phyloP scores from a whole-genome alignment of 305 asterid species.

The Fraxinus nigra region DNA sequence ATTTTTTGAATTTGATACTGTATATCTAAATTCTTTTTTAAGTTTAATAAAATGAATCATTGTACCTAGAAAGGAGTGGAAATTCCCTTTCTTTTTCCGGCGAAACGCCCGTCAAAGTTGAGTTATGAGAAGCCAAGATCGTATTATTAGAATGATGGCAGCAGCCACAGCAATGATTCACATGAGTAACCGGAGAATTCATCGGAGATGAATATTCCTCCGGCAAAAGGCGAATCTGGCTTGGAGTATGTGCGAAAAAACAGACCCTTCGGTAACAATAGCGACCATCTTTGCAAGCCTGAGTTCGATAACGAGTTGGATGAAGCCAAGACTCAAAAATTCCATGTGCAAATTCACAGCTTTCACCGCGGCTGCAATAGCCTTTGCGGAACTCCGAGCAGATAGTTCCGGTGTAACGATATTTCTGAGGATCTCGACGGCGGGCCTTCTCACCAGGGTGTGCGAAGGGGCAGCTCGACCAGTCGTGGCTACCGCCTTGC shows the following conservation, averaged over 20 bases:
- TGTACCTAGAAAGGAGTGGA: neutral
- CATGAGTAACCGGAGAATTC: conserved; percentile 10
- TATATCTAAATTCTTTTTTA: neutral
- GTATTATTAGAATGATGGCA: conserved; percentile 31
- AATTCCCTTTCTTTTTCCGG: conserved; percentile 22
- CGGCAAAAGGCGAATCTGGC: conserved; percentile 71
- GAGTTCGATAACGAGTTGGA: conserved; percentile 72
- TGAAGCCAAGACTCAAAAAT: conserved; percentile 86
- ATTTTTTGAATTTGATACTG: neutral
- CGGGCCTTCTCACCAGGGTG: conserved; percentile 93
- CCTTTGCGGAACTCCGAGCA: conserved; percentile 72
- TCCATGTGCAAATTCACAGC: conserved; percentile 75
- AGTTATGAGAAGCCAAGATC: conserved; percentile 48
- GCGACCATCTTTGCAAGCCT: conserved; percentile 85
- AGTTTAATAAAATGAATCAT: no score
- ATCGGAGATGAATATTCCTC: conserved; percentile 3
- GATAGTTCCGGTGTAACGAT: conserved; percentile 60
- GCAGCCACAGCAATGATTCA: conserved; percentile 48
- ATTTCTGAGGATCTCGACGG: conserved; percentile 67
- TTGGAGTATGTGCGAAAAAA: conserved; percentile 70
- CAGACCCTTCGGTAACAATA: conserved; percentile 70
- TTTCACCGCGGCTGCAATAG: conserved; percentile 56
- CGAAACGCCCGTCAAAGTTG: conserved; percentile 48
- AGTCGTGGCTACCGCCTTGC: conserved; percentile 79
- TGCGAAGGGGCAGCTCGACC: conserved; percentile 92